phyloP scores from a whole-genome alignment of 257 asterid genomes.

The Solanum clarkiae region DNA sequence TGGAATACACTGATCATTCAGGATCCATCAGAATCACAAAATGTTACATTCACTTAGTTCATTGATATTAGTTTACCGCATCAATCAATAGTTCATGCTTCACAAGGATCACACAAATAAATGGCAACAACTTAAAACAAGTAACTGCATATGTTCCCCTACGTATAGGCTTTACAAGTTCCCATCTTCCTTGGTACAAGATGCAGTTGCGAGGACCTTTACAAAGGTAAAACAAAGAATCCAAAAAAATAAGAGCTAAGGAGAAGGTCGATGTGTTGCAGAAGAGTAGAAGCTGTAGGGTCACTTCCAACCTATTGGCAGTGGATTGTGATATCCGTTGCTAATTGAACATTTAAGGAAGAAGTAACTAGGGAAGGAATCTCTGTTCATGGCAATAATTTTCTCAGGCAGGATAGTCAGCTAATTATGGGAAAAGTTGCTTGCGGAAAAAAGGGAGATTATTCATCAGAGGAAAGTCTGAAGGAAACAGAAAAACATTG shows the following conservation, averaged over 20 bases:
- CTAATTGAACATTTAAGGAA: background rate
- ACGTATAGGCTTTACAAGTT: background rate
- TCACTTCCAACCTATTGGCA: background rate
- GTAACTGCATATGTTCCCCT: background rate
- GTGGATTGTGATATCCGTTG: background rate
- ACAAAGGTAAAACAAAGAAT: background rate
- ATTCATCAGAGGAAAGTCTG: background rate
- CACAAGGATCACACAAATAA: background rate
- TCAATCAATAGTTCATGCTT: background rate
- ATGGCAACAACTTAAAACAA: background rate
- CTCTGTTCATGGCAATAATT: background rate
- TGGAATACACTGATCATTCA: background rate
- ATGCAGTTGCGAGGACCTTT: background rate
- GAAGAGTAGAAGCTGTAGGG: background rate
- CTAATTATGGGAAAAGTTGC: background rate
- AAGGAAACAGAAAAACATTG: background rate
- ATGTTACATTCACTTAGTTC: background rate
- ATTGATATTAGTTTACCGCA: background rate
- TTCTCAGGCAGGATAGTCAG: background rate
- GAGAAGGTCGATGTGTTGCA: background rate
- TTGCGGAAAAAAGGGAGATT: background rate
- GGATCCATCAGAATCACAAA: background rate
- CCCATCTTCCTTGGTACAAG: background rate
- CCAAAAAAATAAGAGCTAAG: background rate
- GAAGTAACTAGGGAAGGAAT: background rate